These are phyloP conservation scores for Datura wrightii DNA, from an alignment of 257 asterid genomes.

Conservation along the genomic window DNA sequence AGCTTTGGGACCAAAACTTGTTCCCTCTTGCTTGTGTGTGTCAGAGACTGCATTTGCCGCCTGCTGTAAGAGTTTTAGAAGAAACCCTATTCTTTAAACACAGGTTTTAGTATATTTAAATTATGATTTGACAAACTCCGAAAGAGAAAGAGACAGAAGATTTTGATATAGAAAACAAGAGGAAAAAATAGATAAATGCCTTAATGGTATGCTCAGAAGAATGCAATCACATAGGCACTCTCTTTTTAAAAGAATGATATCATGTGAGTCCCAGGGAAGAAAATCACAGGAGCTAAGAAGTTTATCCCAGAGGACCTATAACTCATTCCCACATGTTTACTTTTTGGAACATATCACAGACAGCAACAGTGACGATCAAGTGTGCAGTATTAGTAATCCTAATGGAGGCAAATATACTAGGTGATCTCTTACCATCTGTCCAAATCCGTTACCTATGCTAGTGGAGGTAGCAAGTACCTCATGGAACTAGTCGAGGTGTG, in stretches of 20 bases:
- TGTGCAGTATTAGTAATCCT: background rate
- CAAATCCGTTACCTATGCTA: background rate
- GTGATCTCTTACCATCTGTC: background rate
- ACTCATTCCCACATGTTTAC: slow-evolving; percentile 25
- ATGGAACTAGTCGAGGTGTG: background rate
- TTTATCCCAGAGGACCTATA: background rate
- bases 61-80: slow-evolving; percentile 48
- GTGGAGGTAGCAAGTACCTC: slow-evolving; percentile 1
- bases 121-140: background rate
- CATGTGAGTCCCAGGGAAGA: background rate
- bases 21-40: slow-evolving; percentile 48
- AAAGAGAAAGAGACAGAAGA: background rate
- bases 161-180: background rate
- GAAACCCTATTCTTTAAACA: background rate
- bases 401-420: background rate
- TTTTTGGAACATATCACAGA: background rate
- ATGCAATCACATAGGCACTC: background rate
- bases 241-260: background rate
- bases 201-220: background rate
- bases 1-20: slow-evolving; percentile 47
- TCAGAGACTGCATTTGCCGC: slow-evolving; percentile 57
- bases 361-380: background rate
- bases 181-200: background rate
- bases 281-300: slow-evolving; percentile 1
- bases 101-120: background rate